Base-by-base conservation (phyloP, 306 rosid genomes). In the Cicer yamashitae region DNA sequence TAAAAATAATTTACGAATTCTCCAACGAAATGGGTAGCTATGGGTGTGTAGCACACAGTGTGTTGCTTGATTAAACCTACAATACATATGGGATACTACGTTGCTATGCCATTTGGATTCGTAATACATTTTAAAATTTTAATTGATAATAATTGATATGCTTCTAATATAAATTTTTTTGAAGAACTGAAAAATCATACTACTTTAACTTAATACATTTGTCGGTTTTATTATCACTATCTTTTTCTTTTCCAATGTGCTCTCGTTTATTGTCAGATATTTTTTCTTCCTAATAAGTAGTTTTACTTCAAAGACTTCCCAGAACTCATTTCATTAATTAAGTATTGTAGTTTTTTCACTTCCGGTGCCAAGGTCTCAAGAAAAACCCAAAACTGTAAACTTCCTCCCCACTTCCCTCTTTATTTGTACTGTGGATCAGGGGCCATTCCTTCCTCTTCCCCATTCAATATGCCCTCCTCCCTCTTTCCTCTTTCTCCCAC, bases 61-160 rank as follows among this genome's bases (percentile, higher is more conserved):
- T 22, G 43, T 25, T 67, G 47, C 43, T 67, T 47, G 57, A 22
- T 45, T 67, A 30, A 13, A 20, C 47, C 43, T 13, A 11, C 18
- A 43, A 18, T 44, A 64, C 8, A 40, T 17, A 40, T n/a, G 34
- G 34, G 51, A 40, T 66, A 66, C 54, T 44, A 20, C 11, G 71
- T 66, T 66, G 54, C 18, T 44, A 12, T 13, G 38, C 20, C 57
- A 46, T 12, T 67, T 67, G 72, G 56, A 67, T 45, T 67, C 17
- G 3, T 67, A 44, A 11, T 66, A 41, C 47, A 22, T 18, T 18
- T 66, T 20, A 11, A 66, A 18, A 66, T 44, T 6, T 44, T 43
- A 43, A 44, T 18, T 10, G 22, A 12, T 18, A 11, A 18, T 43
- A 43, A 44, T 18, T 10, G 22, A 12, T 18, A 11, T 20, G 56